These are phyloP conservation scores for Fusarium palustre DNA, from an alignment of 2,329 filamentous ascomycete genomes.

Conservation along the genomic window DNA sequence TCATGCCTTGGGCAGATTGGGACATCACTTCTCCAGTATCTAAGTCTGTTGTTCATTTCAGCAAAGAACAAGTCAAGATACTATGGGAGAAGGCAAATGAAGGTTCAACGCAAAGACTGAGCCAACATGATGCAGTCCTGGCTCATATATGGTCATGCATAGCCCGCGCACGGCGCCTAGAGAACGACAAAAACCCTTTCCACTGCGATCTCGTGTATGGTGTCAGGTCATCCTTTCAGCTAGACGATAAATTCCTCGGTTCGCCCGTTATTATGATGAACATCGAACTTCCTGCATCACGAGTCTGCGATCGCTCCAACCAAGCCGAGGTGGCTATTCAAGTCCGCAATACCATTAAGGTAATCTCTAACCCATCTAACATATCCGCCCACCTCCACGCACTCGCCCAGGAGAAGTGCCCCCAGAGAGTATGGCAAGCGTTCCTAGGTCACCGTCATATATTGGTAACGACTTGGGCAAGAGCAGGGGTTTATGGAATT, in stretches of 20 bases:
- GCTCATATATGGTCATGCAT: conserved; percentile 47
- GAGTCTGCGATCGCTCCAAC: background rate
- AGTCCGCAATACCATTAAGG: conserved; percentile 35
- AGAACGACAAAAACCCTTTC: conserved; percentile 9
- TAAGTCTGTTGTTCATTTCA: conserved; percentile 41
- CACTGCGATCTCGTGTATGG: conserved; percentile 44
- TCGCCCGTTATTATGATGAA: conserved; percentile 45
- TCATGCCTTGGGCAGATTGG: conserved; percentile 47
- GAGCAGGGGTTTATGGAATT: conserved; percentile 43
- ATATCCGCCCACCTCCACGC: conserved; percentile 37
- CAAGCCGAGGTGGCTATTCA: background rate
- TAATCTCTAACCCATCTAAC: background rate
- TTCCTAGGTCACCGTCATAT: conserved; percentile 44
- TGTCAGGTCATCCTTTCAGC: conserved; percentile 23
- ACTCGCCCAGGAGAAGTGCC: conserved; percentile 41
- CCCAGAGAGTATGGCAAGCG: conserved; percentile 47
- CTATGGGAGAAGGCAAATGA: conserved; percentile 14
- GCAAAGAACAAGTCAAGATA: conserved; percentile 18
- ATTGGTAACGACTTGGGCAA: conserved; percentile 45
- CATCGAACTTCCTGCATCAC: conserved; percentile 27
- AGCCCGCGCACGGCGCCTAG: conserved; percentile 32
- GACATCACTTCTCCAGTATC: conserved; percentile 36
- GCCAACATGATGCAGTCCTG: conserved; percentile 43
- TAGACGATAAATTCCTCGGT: conserved; percentile 33
- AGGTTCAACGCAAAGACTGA: conserved; percentile 6